Conservation (phyloP, 768 basidiomycete species). For the Kondoa subrosea region DNA sequence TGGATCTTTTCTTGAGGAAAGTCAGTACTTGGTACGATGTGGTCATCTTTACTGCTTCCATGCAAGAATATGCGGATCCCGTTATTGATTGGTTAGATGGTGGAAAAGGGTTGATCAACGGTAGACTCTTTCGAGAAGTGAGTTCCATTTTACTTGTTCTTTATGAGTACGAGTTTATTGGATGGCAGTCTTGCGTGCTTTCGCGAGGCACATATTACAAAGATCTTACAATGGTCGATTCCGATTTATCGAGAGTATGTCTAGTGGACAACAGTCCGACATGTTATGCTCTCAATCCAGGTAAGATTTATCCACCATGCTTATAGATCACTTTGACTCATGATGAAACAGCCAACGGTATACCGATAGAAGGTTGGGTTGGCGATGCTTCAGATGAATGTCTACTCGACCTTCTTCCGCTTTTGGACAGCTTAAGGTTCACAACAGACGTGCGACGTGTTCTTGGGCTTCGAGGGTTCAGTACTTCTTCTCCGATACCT, state of each 20-base stretch:
- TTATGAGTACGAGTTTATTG: not conserved
- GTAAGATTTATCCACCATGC: slow-evolving; percentile 37
- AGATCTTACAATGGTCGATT: slow-evolving; percentile 69
- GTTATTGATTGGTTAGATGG: slow-evolving; percentile 95
- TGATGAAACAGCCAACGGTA: slow-evolving; percentile 67
- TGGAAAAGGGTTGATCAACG: slow-evolving; percentile 62
- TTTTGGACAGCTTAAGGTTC: slow-evolving; percentile 88
- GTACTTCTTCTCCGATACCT: not conserved
- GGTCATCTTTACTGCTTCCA: slow-evolving; percentile 95
- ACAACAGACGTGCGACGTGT: slow-evolving; percentile 87
- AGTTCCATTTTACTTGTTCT: slow-evolving; percentile 11
- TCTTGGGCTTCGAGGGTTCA: slow-evolving; percentile 47
- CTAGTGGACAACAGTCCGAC: slow-evolving; percentile 91
- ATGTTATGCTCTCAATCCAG: slow-evolving; percentile 80
- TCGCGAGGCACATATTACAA: slow-evolving; percentile 90
- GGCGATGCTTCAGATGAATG: slow-evolving; percentile 94
- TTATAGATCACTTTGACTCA: too few species aligned
- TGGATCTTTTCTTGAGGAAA: slow-evolving; percentile 82
- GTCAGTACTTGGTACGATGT: slow-evolving; percentile 87
- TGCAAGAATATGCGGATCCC: slow-evolving; percentile 98
- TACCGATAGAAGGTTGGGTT: slow-evolving; percentile 99
- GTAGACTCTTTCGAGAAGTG: slow-evolving; percentile 82
- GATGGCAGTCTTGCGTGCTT: slow-evolving; percentile 66
- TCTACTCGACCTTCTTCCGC: slow-evolving; percentile 79
- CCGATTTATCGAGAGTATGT: slow-evolving; percentile 80